Conservation (phyloP, 352 stramenopile species). For the Globisporangium spiculum region DNA sequence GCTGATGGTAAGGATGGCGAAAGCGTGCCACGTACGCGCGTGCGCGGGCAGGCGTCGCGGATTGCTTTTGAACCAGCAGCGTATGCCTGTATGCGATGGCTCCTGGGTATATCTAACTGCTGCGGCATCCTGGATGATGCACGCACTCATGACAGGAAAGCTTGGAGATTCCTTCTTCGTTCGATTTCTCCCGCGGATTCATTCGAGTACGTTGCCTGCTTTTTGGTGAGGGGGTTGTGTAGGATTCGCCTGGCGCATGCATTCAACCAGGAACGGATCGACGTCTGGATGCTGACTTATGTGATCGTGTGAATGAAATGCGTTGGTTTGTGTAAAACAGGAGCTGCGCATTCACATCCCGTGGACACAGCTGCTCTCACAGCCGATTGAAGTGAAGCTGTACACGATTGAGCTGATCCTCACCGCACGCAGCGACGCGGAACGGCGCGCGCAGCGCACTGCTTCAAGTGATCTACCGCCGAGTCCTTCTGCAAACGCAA, state of each 20-base stretch:
- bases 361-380: conserved; percentile 84
- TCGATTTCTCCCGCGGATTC: conserved; percentile 85
- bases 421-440: conserved; percentile 41
- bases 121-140: background rate
- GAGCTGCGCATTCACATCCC: conserved; percentile 88
- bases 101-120: background rate
- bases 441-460: conserved; percentile 19
- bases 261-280: no score
- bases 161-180: conserved; percentile 82
- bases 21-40: background rate
- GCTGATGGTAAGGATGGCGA: conserved; percentile 30
- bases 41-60: background rate
- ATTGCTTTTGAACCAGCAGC: background rate
- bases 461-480: conserved; percentile 10
- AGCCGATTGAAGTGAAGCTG: conserved; percentile 86
- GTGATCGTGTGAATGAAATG: background rate
- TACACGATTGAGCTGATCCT: conserved; percentile 89
- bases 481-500: background rate
- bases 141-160: conserved; percentile 45
- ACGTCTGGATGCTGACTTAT: background rate
- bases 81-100: background rate
- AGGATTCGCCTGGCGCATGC: no score
- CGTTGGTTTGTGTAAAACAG: conserved; percentile 17
- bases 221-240: background rate
- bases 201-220: conserved; percentile 49